phyloP scores from a whole-genome alignment of 2,329 filamentous ascomycete genomes.

The Amylocarpus encephaloides region DNA sequence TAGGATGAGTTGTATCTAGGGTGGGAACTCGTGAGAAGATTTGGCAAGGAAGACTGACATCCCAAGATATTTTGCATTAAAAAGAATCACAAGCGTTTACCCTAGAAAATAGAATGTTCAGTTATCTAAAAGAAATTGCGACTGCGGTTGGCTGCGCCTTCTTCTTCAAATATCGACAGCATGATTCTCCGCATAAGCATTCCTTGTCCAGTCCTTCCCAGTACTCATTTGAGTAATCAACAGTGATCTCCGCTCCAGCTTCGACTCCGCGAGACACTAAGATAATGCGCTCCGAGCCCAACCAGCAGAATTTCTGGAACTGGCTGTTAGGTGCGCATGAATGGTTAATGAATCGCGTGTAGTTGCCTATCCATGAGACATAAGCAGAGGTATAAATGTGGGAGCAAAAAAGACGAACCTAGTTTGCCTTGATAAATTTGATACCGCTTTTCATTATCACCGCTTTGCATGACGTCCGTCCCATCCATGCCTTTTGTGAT shows the following conservation, averaged over 20 bases:
- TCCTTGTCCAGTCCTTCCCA: constrained; percentile 49
- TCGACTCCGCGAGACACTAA: constrained; percentile 49
- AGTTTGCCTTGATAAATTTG: constrained; percentile 51
- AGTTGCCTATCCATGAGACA: constrained; percentile 42
- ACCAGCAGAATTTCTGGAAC: constrained; percentile 51
- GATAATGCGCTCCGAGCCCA: constrained; percentile 47
- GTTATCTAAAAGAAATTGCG: background rate
- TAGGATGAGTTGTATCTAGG: too few relatives aligned
- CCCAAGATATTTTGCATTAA: too few relatives aligned
- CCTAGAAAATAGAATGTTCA: background rate
- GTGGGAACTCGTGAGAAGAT: too few relatives aligned
- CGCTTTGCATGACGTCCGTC: constrained; percentile 49
- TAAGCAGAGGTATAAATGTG: constrained; percentile 17
- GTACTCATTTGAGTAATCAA: constrained; percentile 53
- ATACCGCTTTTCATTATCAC: constrained; percentile 35
- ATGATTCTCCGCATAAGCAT: constrained; percentile 3
- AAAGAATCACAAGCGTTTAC: background rate
- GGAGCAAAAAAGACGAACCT: background rate
- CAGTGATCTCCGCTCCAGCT: constrained; percentile 48
- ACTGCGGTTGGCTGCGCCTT: background rate
- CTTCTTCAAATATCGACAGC: constrained; percentile 4
- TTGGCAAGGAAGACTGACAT: too few relatives aligned
- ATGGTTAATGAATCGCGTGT: constrained; percentile 53
- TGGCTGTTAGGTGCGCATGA: constrained; percentile 52
- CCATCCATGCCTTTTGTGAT: constrained; percentile 46